phyloP scores from a whole-genome alignment of 2,329 filamentous ascomycete genomes.

The Aspergillus japonicus region DNA sequence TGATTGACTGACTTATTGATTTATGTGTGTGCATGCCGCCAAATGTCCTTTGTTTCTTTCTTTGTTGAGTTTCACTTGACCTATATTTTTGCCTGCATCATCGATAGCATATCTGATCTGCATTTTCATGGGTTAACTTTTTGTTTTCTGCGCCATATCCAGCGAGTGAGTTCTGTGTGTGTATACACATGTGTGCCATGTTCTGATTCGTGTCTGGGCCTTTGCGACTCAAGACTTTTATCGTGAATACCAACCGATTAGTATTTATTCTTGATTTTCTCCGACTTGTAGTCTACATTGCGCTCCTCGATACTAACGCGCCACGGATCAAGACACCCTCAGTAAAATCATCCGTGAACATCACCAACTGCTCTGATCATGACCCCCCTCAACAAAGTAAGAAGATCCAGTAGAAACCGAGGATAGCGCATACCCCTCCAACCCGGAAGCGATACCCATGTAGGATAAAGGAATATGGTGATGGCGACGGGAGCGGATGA shows the following conservation, averaged over 20 bases:
- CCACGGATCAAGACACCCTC: too few relatives aligned
- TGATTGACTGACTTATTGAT: conserved; percentile 9
- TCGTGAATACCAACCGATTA: background rate
- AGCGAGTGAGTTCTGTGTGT: background rate
- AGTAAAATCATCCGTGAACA: too few relatives aligned
- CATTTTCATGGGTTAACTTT: conserved; percentile 20
- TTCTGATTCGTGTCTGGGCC: background rate
- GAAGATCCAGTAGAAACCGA: too few relatives aligned
- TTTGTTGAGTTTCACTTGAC: background rate
- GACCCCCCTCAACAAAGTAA: too few relatives aligned
- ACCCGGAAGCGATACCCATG: too few relatives aligned
- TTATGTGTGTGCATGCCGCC: conserved; percentile 87
- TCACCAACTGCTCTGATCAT: too few relatives aligned
- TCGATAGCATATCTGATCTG: conserved; percentile 16
- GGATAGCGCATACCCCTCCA: too few relatives aligned
- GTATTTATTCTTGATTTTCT: background rate
- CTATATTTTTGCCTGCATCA: conserved; percentile 14
- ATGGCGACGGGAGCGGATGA: too few relatives aligned
- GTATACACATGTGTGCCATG: background rate
- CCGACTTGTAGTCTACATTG: too few relatives aligned
- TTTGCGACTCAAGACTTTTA: background rate
- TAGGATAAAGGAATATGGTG: too few relatives aligned
- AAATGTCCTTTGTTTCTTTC: conserved; percentile 35
- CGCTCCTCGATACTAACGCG: too few relatives aligned
- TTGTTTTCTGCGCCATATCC: conserved; percentile 2